These are phyloP conservation scores for Sedum album DNA, from an alignment of 164 flowering plant genomes.

Conservation along the genomic window DNA sequence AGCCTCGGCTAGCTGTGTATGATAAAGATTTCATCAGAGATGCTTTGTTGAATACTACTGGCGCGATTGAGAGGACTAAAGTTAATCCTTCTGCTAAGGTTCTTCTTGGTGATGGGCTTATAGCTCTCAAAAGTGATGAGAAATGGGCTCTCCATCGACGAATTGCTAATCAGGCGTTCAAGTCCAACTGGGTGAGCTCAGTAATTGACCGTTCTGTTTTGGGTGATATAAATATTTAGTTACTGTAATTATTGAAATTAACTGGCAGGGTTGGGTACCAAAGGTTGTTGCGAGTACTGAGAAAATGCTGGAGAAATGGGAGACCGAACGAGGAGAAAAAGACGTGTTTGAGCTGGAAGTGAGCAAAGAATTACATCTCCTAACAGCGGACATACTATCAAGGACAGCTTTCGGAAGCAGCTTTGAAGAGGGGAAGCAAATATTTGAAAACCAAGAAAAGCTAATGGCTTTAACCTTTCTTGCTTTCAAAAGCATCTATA, in stretches of 20 bases:
- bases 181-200: background rate
- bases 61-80: slow-evolving; percentile 20
- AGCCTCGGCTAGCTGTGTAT: slow-evolving; percentile 39
- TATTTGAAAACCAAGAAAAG: slow-evolving; percentile 57
- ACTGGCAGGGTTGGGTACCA: slow-evolving; percentile 12
- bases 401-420: slow-evolving; percentile 78
- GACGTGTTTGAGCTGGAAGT: slow-evolving; percentile 28
- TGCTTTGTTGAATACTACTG: slow-evolving; percentile 27
- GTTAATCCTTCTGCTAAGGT: slow-evolving; percentile 33
- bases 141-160: slow-evolving; percentile 53
- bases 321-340: slow-evolving; percentile 9
- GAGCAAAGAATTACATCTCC: slow-evolving; percentile 39
- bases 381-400: slow-evolving; percentile 59
- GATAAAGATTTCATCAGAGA: slow-evolving; percentile 61
- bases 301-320: slow-evolving; percentile 14
- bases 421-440: slow-evolving; percentile 60
- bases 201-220: background rate
- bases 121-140: slow-evolving; percentile 43
- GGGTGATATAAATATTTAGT: background rate
- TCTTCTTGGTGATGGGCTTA: slow-evolving; percentile 52
- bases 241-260: background rate
- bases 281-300: slow-evolving; percentile 10
- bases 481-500: slow-evolving; percentile 48
- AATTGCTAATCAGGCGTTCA: slow-evolving; percentile 28
- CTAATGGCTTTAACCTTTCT: slow-evolving; percentile 36